phyloP scores from a whole-genome alignment of 1,139 yeast genomes.

The Entelexis sorbosivorans region DNA sequence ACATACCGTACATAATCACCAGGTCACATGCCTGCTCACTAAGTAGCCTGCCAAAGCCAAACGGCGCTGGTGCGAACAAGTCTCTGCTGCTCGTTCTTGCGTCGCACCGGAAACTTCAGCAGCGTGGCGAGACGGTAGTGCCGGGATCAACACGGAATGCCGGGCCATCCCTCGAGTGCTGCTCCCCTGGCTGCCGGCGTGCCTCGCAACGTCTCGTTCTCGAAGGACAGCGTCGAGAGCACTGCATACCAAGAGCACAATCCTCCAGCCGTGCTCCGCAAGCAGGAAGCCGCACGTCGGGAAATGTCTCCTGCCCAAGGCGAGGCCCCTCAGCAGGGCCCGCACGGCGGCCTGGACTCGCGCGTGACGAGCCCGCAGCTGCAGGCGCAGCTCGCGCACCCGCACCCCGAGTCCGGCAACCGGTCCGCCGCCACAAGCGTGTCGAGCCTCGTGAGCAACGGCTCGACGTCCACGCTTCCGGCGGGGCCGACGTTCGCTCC shows the following conservation, averaged over 20 bases:
- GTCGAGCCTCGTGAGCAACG: constrained; percentile 3
- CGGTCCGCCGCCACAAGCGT: constrained; percentile 7
- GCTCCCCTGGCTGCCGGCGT: neutral
- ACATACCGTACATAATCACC: neutral
- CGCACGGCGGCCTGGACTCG: neutral
- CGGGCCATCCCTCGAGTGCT: constrained; percentile 4
- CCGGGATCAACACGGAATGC: constrained; percentile 5
- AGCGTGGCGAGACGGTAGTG: neutral
- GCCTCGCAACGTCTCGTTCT: constrained; percentile 24
- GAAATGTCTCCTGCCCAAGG: constrained; percentile 14
- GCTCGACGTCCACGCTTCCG: neutral
- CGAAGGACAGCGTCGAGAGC: constrained; percentile 18
- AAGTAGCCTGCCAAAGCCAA: neutral
- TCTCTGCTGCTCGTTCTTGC: neutral
- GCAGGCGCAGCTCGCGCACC: neutral
- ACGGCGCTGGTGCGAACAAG: neutral
- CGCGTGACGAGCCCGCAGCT: constrained; percentile 1
- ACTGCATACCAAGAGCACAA: constrained; percentile 25
- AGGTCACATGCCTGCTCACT: constrained; percentile 1
- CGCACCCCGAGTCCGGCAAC: neutral
- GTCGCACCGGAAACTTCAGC: neutral
- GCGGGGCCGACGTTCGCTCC: neutral
- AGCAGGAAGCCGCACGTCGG: constrained; percentile 22
- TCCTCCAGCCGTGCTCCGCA: constrained; percentile 24
- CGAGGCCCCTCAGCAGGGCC: neutral